Evolutionary conservation across 2,329 filamentous ascomycete genomes (phyloP).

Genomic region (Penicillium decumbens): DNA sequence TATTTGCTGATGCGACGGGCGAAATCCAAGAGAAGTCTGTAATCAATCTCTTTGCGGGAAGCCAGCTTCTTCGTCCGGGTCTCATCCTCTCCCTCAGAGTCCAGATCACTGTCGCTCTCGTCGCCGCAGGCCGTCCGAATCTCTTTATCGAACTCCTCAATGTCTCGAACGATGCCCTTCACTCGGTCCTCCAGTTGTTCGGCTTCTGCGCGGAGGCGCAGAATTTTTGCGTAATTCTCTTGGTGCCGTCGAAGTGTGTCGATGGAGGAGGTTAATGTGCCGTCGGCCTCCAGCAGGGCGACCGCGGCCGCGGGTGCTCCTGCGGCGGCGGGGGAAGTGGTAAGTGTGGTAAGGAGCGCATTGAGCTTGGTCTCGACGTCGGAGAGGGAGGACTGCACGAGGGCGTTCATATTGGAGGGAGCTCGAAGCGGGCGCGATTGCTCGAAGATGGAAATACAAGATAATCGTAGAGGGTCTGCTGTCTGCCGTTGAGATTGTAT

Average conservation of each 20-base stretch:
- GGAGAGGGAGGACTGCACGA: slow-evolving; percentile 38
- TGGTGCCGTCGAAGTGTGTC: slow-evolving; percentile 43
- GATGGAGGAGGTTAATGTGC: slow-evolving; percentile 39
- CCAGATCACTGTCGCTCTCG: slow-evolving; percentile 29
- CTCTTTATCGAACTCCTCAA: slow-evolving; percentile 40
- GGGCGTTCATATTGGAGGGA: slow-evolving; percentile 36
- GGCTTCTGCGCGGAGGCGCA: slow-evolving; percentile 40
- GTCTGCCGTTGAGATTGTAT: too few species aligned
- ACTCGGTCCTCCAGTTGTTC: slow-evolving; percentile 39
- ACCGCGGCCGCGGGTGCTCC: slow-evolving; percentile 40
- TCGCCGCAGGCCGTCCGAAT: slow-evolving; percentile 34
- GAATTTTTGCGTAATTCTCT: slow-evolving; percentile 41
- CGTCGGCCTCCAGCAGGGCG: slow-evolving; percentile 41
- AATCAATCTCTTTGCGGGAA: slow-evolving; percentile 38
- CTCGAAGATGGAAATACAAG: not conserved
- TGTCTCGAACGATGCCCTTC: slow-evolving; percentile 39
- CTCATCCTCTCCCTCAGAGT: slow-evolving; percentile 23
- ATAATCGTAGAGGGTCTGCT: not conserved
- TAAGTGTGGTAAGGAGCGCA: slow-evolving; percentile 39
- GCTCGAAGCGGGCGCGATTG: not conserved
- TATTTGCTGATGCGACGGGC: slow-evolving; percentile 47
- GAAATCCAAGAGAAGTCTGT: slow-evolving; percentile 43
- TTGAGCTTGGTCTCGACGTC: slow-evolving; percentile 43
- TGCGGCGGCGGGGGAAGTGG: slow-evolving; percentile 42
- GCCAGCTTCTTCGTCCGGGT: slow-evolving; percentile 2